Evolutionary conservation across 371 early-diverging fungal species (phyloP).

Genomic region (Circinella umbellata): DNA sequence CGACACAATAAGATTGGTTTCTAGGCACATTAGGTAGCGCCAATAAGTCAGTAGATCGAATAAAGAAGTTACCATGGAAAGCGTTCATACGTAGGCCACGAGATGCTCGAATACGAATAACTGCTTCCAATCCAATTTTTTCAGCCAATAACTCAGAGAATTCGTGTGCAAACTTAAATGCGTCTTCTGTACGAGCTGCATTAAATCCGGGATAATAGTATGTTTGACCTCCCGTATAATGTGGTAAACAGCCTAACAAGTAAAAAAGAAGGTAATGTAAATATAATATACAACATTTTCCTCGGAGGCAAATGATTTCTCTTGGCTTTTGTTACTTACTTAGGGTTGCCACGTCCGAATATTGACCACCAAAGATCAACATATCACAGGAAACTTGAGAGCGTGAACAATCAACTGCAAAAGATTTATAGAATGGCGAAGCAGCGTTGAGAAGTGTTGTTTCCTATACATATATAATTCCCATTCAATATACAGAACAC

Average conservation of each 20-base stretch:
- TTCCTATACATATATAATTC: slow-evolving; percentile 54
- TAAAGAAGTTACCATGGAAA: slow-evolving; percentile 97
- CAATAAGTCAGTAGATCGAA: slow-evolving; percentile 94
- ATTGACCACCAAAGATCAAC: slow-evolving; percentile 88
- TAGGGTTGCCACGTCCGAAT: slow-evolving; percentile 93
- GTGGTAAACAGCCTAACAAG: slow-evolving; percentile 67
- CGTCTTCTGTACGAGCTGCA: slow-evolving; percentile 85
- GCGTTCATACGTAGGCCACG: slow-evolving; percentile 86
- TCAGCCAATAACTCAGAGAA: slow-evolving; percentile 82
- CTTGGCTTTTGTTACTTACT: slow-evolving; percentile 39
- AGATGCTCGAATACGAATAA: slow-evolving; percentile 94
- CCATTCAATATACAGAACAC: too few species aligned
- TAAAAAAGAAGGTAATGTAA: background rate
- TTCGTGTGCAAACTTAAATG: slow-evolving; percentile 89
- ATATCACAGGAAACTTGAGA: slow-evolving; percentile 93
- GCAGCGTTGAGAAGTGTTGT: slow-evolving; percentile 83
- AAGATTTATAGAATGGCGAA: slow-evolving; percentile 89
- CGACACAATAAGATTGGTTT: slow-evolving; percentile 93
- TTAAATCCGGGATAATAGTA: slow-evolving; percentile 97
- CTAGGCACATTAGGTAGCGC: slow-evolving; percentile 95
- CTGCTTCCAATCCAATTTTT: slow-evolving; percentile 94
- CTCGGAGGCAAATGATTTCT: too few species aligned
- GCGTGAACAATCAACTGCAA: slow-evolving; percentile 93
- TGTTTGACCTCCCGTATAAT: slow-evolving; percentile 94
- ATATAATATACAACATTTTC: too few species aligned